Base-by-base conservation (phyloP, 495 filamentous ascomycete species). In the Penicillium dipodomyicola region DNA sequence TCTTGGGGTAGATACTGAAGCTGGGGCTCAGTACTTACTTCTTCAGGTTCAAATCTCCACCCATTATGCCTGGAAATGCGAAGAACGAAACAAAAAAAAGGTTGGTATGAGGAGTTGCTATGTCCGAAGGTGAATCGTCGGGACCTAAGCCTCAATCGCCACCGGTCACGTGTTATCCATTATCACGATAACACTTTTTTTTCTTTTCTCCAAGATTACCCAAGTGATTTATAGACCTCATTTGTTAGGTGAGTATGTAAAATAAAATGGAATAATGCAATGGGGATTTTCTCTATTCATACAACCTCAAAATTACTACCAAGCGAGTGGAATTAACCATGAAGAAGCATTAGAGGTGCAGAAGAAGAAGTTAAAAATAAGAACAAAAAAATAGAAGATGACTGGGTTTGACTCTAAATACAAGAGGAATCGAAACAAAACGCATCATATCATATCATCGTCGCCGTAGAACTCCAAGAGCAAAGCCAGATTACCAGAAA, bases 31-130 rank as follows among this genome's bases (percentile, higher is more conserved):
- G 32, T 29, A 58, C 67, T 62, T 57, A 77, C 80, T 99, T 99
- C 77, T 99, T 99, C 63, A 96, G 76, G 63, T 96, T 96, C 67
- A 96, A 77, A 78, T 96, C 91, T 63, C 89, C 88, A 77, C 88
- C 66, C 89, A 93, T 93, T 52, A 80, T 89, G 76, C 65, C n/a
- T 54, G n/a, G 6, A 19, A 22, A 39, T 17, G 2, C 15, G 7
- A 39, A 17, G 5, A 17, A 17, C 8, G 4, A 17, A 17, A 39
- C 3, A 4, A 15, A 35, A 33, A 9, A 30, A 20, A 42, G 5
- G 11, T 3, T 47, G 41, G 19, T 35, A 14, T 47, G 52, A 25
- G 40, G 20, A 42, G 30, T 47, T 47, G 42, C 23, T 9, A 27
- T 19, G 42, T 20, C 42, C 42, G 10, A 37, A 39, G 25, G 7